These are phyloP conservation scores for Cystobasidium onofrii DNA, from an alignment of 768 basidiomycete genomes.

Conservation along the genomic window DNA sequence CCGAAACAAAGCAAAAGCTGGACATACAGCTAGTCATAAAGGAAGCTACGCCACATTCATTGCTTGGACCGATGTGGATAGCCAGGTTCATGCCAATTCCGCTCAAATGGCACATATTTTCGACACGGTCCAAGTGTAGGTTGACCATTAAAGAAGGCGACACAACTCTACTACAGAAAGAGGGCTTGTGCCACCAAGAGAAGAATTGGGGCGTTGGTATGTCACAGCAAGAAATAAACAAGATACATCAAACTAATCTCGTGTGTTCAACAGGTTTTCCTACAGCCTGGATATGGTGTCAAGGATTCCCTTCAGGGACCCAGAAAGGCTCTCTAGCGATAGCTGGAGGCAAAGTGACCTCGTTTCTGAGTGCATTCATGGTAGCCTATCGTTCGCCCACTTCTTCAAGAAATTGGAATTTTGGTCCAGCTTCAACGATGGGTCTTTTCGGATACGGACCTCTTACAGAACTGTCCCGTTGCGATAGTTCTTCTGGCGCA, in stretches of 20 bases:
- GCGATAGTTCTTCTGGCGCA: neutral
- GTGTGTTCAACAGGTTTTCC: too few species aligned
- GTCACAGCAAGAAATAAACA: too few species aligned
- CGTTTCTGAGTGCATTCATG: constrained; percentile 20
- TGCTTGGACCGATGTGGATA: constrained; percentile 28
- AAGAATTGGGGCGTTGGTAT: constrained; percentile 26
- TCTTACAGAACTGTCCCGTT: neutral
- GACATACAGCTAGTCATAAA: constrained; percentile 1
- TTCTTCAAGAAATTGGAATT: constrained; percentile 11
- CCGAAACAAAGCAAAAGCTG: constrained; percentile 25
- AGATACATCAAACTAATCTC: too few species aligned
- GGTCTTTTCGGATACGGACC: neutral
- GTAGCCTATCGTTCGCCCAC: constrained; percentile 20
- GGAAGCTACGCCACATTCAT: constrained; percentile 11
- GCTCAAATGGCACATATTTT: constrained; percentile 26
- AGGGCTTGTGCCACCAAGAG: constrained; percentile 10
- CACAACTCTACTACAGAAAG: neutral
- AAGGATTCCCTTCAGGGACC: constrained; percentile 1
- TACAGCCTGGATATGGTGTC: constrained; percentile 28
- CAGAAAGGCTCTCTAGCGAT: constrained; percentile 4
- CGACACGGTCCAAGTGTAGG: neutral
- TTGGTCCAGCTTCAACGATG: constrained; percentile 16
- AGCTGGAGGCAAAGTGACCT: constrained; percentile 7
- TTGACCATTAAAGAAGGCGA: constrained; percentile 14
- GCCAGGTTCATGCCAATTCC: constrained; percentile 13